Conservation (phyloP, 352 stramenopile genomes). For the Phytophthora fragariaefolia region DNA sequence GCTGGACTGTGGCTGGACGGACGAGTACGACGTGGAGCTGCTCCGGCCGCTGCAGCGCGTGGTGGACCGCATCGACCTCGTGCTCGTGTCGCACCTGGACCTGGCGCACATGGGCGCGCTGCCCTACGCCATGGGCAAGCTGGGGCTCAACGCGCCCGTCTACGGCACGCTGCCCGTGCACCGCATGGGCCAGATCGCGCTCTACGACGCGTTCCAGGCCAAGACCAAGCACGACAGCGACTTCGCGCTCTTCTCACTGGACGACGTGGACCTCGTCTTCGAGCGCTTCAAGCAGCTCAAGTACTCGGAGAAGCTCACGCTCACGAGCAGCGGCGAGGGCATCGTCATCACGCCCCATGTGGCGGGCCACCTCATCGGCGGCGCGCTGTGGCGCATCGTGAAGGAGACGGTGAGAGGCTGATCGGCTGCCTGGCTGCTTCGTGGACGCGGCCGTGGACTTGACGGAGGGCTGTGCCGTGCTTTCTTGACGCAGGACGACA, state of each 20-base stretch:
- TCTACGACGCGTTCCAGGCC: slow-evolving; percentile 96
- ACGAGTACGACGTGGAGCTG: slow-evolving; percentile 87
- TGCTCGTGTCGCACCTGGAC: slow-evolving; percentile 91
- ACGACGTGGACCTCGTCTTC: slow-evolving; percentile 94
- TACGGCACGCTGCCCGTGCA: slow-evolving; percentile 96
- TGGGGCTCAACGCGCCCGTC: slow-evolving; percentile 87
- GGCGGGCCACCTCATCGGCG: slow-evolving; percentile 94
- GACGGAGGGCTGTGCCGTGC: no score
- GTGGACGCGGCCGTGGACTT: no score
- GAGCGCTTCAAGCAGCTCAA: slow-evolving; percentile 95
- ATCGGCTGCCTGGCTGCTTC: no score
- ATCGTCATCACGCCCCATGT: slow-evolving; percentile 95
- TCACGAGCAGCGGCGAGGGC: slow-evolving; percentile 84
- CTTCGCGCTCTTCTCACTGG: slow-evolving; percentile 92
- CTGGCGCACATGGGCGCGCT: slow-evolving; percentile 91
- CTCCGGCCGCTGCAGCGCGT: slow-evolving; percentile 86
- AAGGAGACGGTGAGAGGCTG: slow-evolving; percentile 89
- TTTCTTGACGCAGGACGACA: slow-evolving; percentile 78
- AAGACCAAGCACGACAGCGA: slow-evolving; percentile 92
- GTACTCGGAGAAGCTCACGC: slow-evolving; percentile 94
- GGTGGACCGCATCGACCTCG: slow-evolving; percentile 86
- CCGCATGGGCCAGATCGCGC: slow-evolving; percentile 96
- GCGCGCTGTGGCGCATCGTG: slow-evolving; percentile 93
- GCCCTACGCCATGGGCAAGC: slow-evolving; percentile 88
- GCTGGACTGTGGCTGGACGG: slow-evolving; percentile 92